Percentiles rank a stretch among this genome's conserved stretches.
phyloP scores from a whole-genome alignment of 2,329 filamentous ascomycete species.

The Chrysoporthe cubensis region DNA sequence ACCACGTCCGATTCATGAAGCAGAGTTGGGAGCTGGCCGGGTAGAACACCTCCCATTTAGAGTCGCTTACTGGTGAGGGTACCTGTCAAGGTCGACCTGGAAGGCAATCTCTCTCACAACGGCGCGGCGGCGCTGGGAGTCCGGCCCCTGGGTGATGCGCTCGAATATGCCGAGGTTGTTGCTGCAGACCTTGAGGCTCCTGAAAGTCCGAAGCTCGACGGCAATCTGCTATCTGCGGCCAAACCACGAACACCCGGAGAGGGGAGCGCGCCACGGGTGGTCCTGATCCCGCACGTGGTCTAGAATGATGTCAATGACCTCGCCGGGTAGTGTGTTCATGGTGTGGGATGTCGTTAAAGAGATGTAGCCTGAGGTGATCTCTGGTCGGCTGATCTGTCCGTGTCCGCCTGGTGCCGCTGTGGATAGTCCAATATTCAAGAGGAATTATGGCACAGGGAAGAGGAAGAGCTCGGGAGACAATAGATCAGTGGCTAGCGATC shows the following conservation, averaged over 20 bases:
- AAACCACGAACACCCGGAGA: background rate
- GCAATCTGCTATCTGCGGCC: conserved; percentile 2
- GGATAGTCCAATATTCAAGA: too few relatives aligned
- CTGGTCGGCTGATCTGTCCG: background rate
- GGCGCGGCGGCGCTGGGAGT: background rate
- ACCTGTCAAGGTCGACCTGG: background rate
- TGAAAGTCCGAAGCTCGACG: conserved; percentile 1
- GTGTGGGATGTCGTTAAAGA: background rate
- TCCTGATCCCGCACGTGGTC: background rate
- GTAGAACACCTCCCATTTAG: too few relatives aligned
- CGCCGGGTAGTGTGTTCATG: background rate
- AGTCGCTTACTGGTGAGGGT: background rate
- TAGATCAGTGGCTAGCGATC: background rate
- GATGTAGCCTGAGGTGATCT: background rate
- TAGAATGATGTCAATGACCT: background rate
- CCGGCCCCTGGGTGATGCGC: background rate
- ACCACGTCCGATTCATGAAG: too few relatives aligned
- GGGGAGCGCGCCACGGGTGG: background rate
- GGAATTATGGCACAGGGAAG: background rate
- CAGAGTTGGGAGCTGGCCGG: too few relatives aligned
- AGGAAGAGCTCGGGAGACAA: background rate
- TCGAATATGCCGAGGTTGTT: background rate
- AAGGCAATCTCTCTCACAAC: background rate
- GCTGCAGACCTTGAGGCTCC: background rate
- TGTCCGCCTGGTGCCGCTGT: too few relatives aligned